These are phyloP conservation scores for Typha latifolia DNA, from an alignment of 176 grass and related monocot genomes.

Conservation along the genomic window DNA sequence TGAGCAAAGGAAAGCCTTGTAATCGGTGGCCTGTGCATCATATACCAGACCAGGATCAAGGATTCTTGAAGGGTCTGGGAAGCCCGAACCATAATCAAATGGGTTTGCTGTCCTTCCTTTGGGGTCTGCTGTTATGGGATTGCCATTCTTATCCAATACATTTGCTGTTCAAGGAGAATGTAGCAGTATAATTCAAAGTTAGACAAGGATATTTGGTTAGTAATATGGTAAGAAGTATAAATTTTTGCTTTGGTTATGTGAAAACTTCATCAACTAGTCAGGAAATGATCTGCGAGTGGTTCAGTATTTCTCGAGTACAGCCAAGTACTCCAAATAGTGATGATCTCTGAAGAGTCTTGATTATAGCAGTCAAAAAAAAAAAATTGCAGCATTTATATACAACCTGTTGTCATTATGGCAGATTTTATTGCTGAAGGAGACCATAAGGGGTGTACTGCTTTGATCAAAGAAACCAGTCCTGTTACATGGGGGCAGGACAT, in stretches of 20 bases:
- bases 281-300: too few species aligned
- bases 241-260: too few species aligned
- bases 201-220: too few species aligned
- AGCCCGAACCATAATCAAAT: conserved; percentile 16
- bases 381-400: background rate
- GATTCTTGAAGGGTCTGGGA: conserved; percentile 1
- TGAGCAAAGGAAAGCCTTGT: conserved; percentile 21
- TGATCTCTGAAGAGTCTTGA: background rate
- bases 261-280: too few species aligned
- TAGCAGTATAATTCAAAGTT: background rate
- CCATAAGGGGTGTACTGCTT: conserved; percentile 17
- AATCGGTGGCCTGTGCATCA: conserved; percentile 6
- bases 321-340: too few species aligned
- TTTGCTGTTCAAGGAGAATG: conserved; percentile 9
- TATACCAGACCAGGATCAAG: conserved; percentile 10
- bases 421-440: conserved; percentile 21
- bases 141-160: conserved; percentile 11
- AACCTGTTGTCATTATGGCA: conserved; percentile 23
- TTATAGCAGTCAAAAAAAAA: too few species aligned
- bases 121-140: conserved; percentile 7
- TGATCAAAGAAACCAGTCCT: conserved; percentile 18
- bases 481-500: conserved; percentile 23
- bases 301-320: too few species aligned
- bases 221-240: too few species aligned
- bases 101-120: conserved; percentile 10